Evolutionary conservation across 441 rosid genomes (phyloP), one percentile per base, ranked within the genome.

Genomic region (Adansonia grandidieri): DNA sequence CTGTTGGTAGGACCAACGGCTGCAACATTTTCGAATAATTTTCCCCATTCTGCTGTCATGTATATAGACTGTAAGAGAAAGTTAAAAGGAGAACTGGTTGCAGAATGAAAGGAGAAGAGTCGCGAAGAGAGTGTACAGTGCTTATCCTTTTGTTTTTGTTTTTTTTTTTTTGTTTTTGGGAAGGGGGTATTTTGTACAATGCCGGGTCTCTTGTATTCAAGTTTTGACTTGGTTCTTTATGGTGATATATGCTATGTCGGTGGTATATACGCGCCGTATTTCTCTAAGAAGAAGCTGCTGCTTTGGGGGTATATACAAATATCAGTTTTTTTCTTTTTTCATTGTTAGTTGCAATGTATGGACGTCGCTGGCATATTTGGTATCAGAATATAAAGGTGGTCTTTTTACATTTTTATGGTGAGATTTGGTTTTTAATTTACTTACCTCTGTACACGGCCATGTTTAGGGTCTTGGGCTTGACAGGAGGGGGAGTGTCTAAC

Each of bases 71-170:
- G 40, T 28, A 32, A 54, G 75, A 71, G 48, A 22, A 48, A 19
- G 11, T 6, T 48, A 71, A 51, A 70, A 24, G 58, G 42, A 69
- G 20, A 71, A 53, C 9, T 1, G n/a, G 24, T 48, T 9, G 50
- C 63, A 54, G 75, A 54, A 54, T 54, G 75, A 1, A 32, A 28
- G 75, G 63, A 72, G 50, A 54, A 72, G 64, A 72, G 1, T 54
- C 0, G 0, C n/a, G 4, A 9, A 37, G 32, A 9, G 75, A 72
- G 64, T 56, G 75, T 72, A 72, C 50, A 54, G 64, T 37, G 63
- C n/a, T 32, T 53, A 28, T 15, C 14, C 13, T 71, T 11, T 10
- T 9, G 4, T 0, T 9, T 22, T 22, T 72, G n/a, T 14, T 0
- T 11, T 62, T 24, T 61, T 1, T 0, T 58, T 20, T 24, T 10